Evolutionary conservation across 2,329 filamentous ascomycete genomes (phyloP).

Genomic region (Calonectria fujianensis): DNA sequence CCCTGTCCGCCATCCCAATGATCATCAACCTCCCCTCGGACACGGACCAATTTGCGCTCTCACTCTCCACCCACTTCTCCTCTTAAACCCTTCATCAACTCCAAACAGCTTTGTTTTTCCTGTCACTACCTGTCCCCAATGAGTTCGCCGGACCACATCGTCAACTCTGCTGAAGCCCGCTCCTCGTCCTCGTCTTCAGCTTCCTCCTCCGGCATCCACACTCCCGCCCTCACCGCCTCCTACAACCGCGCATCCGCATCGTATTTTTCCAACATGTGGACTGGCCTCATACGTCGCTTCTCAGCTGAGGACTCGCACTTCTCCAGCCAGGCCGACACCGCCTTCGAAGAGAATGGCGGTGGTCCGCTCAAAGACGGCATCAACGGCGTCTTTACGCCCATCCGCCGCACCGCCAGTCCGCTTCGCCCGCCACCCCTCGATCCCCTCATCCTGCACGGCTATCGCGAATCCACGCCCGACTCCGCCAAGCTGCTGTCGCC

Average conservation of each 20-base stretch:
- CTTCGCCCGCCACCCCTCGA: constrained; percentile 93
- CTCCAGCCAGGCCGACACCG: constrained; percentile 55
- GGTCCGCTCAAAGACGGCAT: constrained; percentile 66
- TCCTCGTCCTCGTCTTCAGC: constrained; percentile 42
- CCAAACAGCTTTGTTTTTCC: constrained; percentile 1
- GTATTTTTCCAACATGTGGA: constrained; percentile 66
- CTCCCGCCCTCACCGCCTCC: constrained; percentile 44
- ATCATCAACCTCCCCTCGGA: constrained; percentile 15
- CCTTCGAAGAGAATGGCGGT: constrained; percentile 44
- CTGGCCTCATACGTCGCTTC: constrained; percentile 81
- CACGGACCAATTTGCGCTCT: constrained; percentile 7
- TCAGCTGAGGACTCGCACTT: constrained; percentile 67
- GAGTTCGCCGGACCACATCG: constrained; percentile 48
- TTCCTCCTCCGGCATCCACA: constrained; percentile 52
- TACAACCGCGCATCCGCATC: constrained; percentile 52
- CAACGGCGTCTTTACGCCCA: constrained; percentile 73
- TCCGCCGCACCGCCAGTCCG: constrained; percentile 79
- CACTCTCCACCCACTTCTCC: constrained; percentile 15
- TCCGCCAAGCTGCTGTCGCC: constrained; percentile 81
- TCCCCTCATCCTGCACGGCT: constrained; percentile 82
- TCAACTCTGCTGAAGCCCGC: constrained; percentile 47
- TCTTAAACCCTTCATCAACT: constrained; percentile 28
- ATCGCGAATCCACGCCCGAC: constrained; percentile 74
- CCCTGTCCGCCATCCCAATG: constrained; percentile 10
- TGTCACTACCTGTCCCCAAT: constrained; percentile 35